Conservation (phyloP, 2,329 filamentous ascomycete species). For the Falciphora oryzae region DNA sequence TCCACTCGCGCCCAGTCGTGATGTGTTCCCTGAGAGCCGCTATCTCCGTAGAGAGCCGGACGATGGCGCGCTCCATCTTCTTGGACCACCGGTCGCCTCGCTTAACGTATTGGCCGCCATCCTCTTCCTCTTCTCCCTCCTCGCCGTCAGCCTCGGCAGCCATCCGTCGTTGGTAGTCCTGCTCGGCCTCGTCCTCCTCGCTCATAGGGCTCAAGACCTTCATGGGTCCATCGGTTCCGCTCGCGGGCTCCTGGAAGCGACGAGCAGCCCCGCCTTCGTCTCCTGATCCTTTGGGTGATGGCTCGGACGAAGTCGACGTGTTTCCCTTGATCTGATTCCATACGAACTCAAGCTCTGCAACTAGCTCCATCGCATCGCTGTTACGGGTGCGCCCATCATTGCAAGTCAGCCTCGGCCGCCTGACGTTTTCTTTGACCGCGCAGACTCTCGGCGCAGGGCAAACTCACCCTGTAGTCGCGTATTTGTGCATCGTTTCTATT, state of each 20-base stretch:
- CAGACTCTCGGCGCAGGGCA: background rate
- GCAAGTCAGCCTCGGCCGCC: background rate
- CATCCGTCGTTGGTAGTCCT: slow-evolving; percentile 42
- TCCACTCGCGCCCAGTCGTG: slow-evolving; percentile 67
- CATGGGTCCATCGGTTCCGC: slow-evolving; percentile 51
- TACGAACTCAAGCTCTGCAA: slow-evolving; percentile 94
- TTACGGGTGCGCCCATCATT: background rate
- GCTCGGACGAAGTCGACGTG: slow-evolving; percentile 56
- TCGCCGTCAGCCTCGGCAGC: slow-evolving; percentile 38
- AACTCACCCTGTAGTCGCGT: slow-evolving; percentile 77
- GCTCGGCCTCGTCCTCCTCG: slow-evolving; percentile 67
- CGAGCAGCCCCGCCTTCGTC: slow-evolving; percentile 27
- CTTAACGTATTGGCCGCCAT: slow-evolving; percentile 33
- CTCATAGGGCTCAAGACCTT: slow-evolving; percentile 80
- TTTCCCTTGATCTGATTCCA: slow-evolving; percentile 98
- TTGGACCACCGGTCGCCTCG: slow-evolving; percentile 63
- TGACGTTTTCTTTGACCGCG: background rate
- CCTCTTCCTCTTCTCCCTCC: slow-evolving; percentile 33
- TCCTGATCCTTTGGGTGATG: slow-evolving; percentile 41
- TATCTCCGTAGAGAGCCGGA: slow-evolving; percentile 86
- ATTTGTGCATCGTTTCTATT: slow-evolving; percentile 95
- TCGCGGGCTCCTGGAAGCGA: slow-evolving; percentile 41
- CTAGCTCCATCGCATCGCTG: slow-evolving; percentile 78
- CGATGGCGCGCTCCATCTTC: slow-evolving; percentile 77
- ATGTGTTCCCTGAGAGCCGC: slow-evolving; percentile 90